Percentiles rank a stretch among this genome's conserved stretches.
phyloP scores from a whole-genome alignment of 345 rosid species.

The Citrus sp. region DNA sequence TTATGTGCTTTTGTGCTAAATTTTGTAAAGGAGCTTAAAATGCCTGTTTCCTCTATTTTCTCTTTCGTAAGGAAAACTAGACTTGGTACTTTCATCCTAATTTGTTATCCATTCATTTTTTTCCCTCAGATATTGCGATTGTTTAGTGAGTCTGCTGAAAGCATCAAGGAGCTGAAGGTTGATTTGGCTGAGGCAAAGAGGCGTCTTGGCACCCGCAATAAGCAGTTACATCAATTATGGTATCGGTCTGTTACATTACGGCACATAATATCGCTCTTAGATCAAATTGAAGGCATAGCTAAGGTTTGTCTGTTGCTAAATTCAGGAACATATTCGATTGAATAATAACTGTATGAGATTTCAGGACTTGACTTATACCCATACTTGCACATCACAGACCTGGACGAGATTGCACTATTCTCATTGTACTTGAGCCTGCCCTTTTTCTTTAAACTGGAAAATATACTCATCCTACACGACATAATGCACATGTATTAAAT shows the following conservation, averaged over 20 bases:
- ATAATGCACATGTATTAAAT: background rate
- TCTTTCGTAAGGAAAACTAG: background rate
- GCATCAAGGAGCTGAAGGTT: conserved; percentile 60
- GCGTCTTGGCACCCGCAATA: conserved; percentile 81
- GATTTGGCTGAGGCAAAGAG: conserved; percentile 91
- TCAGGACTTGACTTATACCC: background rate
- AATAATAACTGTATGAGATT: conserved; percentile 2
- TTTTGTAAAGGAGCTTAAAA: background rate
- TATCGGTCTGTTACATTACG: conserved; percentile 98
- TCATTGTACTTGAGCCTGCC: background rate
- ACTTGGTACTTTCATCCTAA: conserved; percentile 7
- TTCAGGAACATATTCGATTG: conserved; percentile 3
- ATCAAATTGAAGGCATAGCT: conserved; percentile 97
- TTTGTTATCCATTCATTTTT: background rate
- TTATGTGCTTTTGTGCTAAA: background rate
- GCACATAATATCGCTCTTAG: conserved; percentile 87
- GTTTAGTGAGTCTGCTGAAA: conserved; percentile 91
- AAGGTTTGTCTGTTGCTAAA: conserved; percentile 54
- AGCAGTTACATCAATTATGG: conserved; percentile 98
- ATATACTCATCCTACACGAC: background rate
- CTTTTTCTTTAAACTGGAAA: background rate
- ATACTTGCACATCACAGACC: background rate
- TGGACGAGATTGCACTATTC: background rate
- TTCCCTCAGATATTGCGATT: conserved; percentile 81
- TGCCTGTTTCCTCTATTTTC: conserved; percentile 1